Conservation (phyloP, 108 stramenopile genomes). For the Skeletonema tropicum region DNA sequence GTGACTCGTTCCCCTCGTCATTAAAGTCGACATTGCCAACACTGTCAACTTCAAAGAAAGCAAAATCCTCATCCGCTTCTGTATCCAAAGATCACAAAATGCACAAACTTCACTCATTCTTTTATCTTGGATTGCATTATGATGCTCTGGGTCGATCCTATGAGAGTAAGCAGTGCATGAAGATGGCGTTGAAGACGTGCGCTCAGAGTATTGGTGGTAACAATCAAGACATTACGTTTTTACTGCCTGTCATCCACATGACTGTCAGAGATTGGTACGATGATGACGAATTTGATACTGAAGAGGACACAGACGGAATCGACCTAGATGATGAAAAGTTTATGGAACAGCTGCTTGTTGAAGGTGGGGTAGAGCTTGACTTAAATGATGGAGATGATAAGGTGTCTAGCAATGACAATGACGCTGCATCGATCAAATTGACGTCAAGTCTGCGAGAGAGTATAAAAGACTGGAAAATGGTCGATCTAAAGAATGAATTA, state of each 20-base stretch:
- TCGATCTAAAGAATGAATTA: conserved; percentile 61
- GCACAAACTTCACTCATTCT: conserved; percentile 82
- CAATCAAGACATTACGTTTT: conserved; percentile 64
- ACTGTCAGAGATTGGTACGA: conserved; percentile 83
- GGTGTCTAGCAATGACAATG: background rate
- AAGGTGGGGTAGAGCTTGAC: conserved; percentile 18
- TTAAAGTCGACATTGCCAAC: conserved; percentile 30
- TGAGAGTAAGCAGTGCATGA: conserved; percentile 80
- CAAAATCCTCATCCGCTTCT: background rate
- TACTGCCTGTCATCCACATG: conserved; percentile 84
- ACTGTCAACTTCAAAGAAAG: conserved; percentile 10
- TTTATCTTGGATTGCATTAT: conserved; percentile 78
- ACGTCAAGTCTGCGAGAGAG: conserved; percentile 53
- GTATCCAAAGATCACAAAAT: conserved; percentile 59
- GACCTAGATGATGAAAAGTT: conserved; percentile 21
- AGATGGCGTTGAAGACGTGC: conserved; percentile 67
- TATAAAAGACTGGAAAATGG: conserved; percentile 54
- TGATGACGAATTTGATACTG: conserved; percentile 58
- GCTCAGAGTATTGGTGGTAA: conserved; percentile 62
- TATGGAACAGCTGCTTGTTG: background rate
- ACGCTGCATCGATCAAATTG: conserved; percentile 24
- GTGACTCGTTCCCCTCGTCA: conserved; percentile 25
- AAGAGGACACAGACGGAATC: conserved; percentile 10
- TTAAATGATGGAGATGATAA: conserved; percentile 16
- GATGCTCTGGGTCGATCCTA: conserved; percentile 67